phyloP scores from a whole-genome alignment of 345 rosid genomes.

The Salix arbutifolia region DNA sequence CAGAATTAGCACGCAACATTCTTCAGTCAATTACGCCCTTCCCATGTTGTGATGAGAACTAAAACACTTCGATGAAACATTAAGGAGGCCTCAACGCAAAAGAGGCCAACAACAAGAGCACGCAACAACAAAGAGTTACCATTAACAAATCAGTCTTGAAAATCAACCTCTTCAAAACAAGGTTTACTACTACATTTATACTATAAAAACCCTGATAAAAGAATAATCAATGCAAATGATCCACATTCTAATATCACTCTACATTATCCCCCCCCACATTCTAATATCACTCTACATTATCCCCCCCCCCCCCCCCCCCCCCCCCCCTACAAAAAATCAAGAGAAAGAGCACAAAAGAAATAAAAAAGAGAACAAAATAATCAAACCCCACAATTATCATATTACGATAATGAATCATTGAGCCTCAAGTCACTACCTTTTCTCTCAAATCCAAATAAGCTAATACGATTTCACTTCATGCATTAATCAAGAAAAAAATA shows the following conservation, averaged over 20 bases:
- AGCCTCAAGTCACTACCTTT: not conserved
- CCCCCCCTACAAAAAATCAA: not conserved
- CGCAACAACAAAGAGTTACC: not conserved
- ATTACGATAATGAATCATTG: not conserved
- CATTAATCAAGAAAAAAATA: not conserved
- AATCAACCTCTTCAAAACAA: not conserved
- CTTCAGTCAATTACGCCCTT: not conserved
- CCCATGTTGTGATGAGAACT: not conserved
- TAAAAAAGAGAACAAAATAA: not conserved
- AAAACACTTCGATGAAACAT: not conserved
- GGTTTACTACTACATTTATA: not conserved
- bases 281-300: too few species aligned
- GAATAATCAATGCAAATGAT: not conserved
- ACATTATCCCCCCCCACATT: too few species aligned
- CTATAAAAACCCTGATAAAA: not conserved
- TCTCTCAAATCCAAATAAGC: not conserved
- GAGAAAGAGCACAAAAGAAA: not conserved
- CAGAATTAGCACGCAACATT: not conserved
- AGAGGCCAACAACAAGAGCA: not conserved
- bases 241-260: not conserved
- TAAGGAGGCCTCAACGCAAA: not conserved
- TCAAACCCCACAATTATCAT: not conserved
- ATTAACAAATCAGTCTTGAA: not conserved
- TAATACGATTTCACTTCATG: not conserved
- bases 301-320: too few species aligned